These are phyloP conservation scores for Agrocybe pediades DNA, from an alignment of 768 basidiomycete species.

Conservation along the genomic window DNA sequence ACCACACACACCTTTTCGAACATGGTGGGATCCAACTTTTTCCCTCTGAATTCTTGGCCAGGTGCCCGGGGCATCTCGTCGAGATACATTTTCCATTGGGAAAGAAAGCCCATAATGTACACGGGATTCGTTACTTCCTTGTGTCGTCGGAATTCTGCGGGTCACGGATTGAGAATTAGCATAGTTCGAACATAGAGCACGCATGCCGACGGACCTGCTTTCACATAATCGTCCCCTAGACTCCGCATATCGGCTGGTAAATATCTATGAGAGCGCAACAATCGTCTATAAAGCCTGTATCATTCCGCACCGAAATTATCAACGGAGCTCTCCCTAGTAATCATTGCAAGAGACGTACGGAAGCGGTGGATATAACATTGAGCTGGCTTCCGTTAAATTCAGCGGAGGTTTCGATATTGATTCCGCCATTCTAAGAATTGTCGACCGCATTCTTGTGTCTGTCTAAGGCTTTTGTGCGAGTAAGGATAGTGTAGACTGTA, in stretches of 20 bases:
- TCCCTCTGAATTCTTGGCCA: constrained; percentile 56
- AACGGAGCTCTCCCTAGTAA: background rate
- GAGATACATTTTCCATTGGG: constrained; percentile 94
- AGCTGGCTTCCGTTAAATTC: constrained; percentile 62
- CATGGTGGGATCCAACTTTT: constrained; percentile 66
- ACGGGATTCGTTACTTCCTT: constrained; percentile 78
- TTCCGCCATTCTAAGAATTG: constrained; percentile 50
- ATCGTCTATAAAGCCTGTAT: constrained; percentile 73
- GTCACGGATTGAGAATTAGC: background rate
- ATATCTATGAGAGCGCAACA: constrained; percentile 77
- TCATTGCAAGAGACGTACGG: constrained; percentile 56
- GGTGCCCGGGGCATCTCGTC: constrained; percentile 61
- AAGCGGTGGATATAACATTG: constrained; percentile 77
- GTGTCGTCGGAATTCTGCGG: constrained; percentile 84
- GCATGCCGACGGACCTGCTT: constrained; percentile 52
- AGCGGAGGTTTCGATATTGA: constrained; percentile 59
- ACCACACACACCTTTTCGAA: constrained; percentile 82
- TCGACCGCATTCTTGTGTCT: constrained; percentile 35
- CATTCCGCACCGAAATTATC: background rate
- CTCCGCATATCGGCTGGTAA: constrained; percentile 80
- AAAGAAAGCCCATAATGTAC: constrained; percentile 92
- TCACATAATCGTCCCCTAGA: constrained; percentile 85
- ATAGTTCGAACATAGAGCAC: background rate
- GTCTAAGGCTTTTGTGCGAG: background rate
- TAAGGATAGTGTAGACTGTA: background rate